Conservation (phyloP, 179 eudicot species). For the Amaranthus tricolor region DNA sequence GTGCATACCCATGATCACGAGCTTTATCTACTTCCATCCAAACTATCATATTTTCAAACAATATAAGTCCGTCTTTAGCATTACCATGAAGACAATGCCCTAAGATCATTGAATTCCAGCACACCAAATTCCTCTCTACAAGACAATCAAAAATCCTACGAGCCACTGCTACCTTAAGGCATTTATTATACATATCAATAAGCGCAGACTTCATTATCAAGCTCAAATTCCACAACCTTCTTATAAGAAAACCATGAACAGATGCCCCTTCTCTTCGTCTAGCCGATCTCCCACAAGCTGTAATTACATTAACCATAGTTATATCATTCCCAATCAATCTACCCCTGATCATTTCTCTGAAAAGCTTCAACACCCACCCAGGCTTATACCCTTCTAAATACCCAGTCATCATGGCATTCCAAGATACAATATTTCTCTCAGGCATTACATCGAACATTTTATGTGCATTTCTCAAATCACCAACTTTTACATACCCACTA, state of each 20-base stretch:
- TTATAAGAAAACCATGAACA: slow-evolving; percentile 51
- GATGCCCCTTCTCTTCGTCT: slow-evolving; percentile 67
- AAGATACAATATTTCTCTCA: slow-evolving; percentile 60
- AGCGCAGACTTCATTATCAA: slow-evolving; percentile 53
- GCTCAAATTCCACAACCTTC: slow-evolving; percentile 29
- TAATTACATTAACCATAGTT: slow-evolving; percentile 50
- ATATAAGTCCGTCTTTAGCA: slow-evolving; percentile 55
- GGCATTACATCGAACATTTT: slow-evolving; percentile 59
- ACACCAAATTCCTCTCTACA: slow-evolving; percentile 47
- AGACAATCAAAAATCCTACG: slow-evolving; percentile 52
- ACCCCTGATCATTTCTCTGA: slow-evolving; percentile 49
- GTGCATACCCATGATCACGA: background rate
- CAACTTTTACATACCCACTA: slow-evolving; percentile 50
- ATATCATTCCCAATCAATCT: slow-evolving; percentile 39
- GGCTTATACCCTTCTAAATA: slow-evolving; percentile 53
- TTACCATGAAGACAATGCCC: slow-evolving; percentile 73
- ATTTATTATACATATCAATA: slow-evolving; percentile 74
- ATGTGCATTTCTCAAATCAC: slow-evolving; percentile 49
- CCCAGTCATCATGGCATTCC: slow-evolving; percentile 65
- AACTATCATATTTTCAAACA: slow-evolving; percentile 49
- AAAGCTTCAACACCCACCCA: slow-evolving; percentile 56
- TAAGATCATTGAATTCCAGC: slow-evolving; percentile 85
- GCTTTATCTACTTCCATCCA: slow-evolving; percentile 14
- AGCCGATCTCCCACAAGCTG: slow-evolving; percentile 71
- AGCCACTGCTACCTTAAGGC: slow-evolving; percentile 51